These are phyloP conservation scores for Solanum ossicruentum DNA, from an alignment of 257 asterid species.

Conservation along the genomic window DNA sequence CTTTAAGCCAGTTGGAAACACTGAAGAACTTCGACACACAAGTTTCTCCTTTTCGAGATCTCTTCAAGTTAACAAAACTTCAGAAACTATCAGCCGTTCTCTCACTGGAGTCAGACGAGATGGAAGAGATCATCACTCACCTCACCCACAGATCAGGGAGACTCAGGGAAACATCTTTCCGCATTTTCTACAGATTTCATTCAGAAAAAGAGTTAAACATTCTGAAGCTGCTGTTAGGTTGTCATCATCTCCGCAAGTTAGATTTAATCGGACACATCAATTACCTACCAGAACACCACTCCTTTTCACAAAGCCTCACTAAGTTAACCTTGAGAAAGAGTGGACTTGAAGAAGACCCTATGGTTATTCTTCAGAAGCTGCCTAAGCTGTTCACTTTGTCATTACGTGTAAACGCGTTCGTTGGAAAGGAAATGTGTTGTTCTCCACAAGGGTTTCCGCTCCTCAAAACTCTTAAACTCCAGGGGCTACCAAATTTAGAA, in stretches of 20 bases:
- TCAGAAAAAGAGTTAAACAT: conserved; percentile 25
- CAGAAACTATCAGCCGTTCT: conserved; percentile 30
- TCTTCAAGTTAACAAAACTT: conserved; percentile 25
- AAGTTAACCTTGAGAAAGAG: conserved; percentile 40
- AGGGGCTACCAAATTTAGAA: conserved; percentile 20
- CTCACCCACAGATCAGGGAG: conserved; percentile 5
- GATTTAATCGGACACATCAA: conserved; percentile 28
- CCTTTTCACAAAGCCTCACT: conserved; percentile 19
- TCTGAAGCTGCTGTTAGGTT: conserved; percentile 19
- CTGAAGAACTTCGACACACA: conserved; percentile 36
- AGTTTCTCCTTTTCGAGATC: conserved; percentile 30
- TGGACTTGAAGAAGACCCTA: conserved; percentile 38
- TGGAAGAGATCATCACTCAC: conserved; percentile 14
- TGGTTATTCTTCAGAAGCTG: conserved; percentile 31
- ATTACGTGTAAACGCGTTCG: conserved; percentile 24
- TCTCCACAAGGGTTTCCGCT: conserved; percentile 23
- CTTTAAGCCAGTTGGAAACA: conserved; percentile 25
- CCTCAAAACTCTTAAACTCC: conserved; percentile 19
- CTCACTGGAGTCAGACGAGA: conserved; percentile 15
- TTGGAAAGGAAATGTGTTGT: conserved; percentile 24
- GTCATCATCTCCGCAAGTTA: conserved; percentile 30
- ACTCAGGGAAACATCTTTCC: conserved; percentile 28
- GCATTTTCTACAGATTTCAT: conserved; percentile 23
- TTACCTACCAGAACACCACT: conserved; percentile 22
- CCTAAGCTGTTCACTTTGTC: conserved; percentile 13